A percentile compares a stretch with the other conserved stretches of the same genome.
phyloP scores from a whole-genome alignment of 202 grass and related monocot species.

The Musa balbisiana region DNA sequence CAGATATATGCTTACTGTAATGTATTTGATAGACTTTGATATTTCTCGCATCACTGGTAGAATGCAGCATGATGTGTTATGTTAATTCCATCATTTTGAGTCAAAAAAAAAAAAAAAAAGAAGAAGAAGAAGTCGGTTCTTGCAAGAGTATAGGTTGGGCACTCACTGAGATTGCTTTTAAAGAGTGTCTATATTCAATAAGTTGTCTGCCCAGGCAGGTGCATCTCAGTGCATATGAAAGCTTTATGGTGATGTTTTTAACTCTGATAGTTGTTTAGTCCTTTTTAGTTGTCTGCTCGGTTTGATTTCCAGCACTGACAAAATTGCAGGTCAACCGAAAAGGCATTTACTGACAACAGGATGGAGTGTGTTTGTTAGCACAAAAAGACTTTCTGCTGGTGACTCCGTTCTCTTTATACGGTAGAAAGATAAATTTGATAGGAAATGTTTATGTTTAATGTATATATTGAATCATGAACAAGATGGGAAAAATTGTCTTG shows the following conservation, averaged over 20 bases:
- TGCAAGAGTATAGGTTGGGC: background rate
- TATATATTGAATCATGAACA: background rate
- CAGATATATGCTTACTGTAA: too few species aligned
- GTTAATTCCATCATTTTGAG: background rate
- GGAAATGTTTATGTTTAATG: background rate
- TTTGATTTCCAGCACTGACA: background rate
- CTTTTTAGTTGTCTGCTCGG: background rate
- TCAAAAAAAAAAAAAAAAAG: background rate
- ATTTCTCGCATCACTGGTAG: too few species aligned
- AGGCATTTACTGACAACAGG: background rate
- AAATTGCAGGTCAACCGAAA: constrained; percentile 2
- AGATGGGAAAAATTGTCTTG: background rate
- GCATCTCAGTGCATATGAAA: background rate
- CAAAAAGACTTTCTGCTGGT: constrained; percentile 1
- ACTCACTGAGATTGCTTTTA: background rate
- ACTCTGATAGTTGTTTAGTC: background rate
- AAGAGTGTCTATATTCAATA: background rate
- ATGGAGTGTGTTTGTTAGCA: constrained; percentile 9
- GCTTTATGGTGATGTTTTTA: background rate
- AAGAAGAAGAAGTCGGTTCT: background rate
- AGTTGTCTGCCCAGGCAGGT: background rate
- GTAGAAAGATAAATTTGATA: background rate
- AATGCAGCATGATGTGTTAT: too few species aligned
- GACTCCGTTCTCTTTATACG: constrained; percentile 8
- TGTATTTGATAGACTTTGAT: too few species aligned